A percentile compares a stretch with the other conserved stretches of the same genome.
phyloP scores from a whole-genome alignment of 2,329 filamentous ascomycete genomes.

The Calonectria hongkongensis region DNA sequence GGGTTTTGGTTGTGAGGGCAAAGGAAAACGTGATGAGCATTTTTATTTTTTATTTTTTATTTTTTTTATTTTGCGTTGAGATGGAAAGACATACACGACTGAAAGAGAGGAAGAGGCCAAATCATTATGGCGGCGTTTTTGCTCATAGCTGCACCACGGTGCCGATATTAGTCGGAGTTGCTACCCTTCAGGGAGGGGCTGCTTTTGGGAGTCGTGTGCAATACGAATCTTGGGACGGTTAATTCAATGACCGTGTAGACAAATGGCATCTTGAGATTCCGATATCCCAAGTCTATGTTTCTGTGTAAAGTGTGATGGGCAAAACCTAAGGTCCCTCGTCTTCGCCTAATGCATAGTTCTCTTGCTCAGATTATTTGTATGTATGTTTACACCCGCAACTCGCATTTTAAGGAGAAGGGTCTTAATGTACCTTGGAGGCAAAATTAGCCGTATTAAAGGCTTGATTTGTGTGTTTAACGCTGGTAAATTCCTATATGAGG shows the following conservation, averaged over 20 bases:
- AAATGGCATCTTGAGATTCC: not conserved
- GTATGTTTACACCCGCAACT: not conserved
- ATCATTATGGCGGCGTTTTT: slow-evolving; percentile 23
- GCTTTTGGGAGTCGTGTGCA: slow-evolving; percentile 1
- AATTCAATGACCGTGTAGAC: not conserved
- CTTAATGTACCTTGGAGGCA: too few relatives aligned
- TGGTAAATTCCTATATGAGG: too few relatives aligned
- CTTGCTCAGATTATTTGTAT: not conserved
- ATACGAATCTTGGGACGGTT: not conserved
- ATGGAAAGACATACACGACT: slow-evolving; percentile 25
- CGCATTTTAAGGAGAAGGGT: too few relatives aligned
- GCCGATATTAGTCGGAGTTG: slow-evolving; percentile 25
- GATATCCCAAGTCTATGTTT: not conserved
- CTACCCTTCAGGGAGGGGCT: not conserved
- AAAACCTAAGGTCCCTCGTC: not conserved
- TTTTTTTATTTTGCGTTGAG: slow-evolving; percentile 11
- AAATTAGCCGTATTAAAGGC: too few relatives aligned
- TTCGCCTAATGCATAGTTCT: not conserved
- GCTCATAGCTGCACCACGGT: slow-evolving; percentile 7
- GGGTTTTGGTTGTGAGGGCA: slow-evolving; percentile 32
- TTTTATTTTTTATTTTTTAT: slow-evolving; percentile 5
- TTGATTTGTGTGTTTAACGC: too few relatives aligned
- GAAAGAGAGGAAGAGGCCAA: slow-evolving; percentile 16
- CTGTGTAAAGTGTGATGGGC: not conserved
- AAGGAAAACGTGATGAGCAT: slow-evolving; percentile 19